These are phyloP conservation scores for Pleurotus giganteus DNA, from an alignment of 768 basidiomycete genomes.

Conservation along the genomic window DNA sequence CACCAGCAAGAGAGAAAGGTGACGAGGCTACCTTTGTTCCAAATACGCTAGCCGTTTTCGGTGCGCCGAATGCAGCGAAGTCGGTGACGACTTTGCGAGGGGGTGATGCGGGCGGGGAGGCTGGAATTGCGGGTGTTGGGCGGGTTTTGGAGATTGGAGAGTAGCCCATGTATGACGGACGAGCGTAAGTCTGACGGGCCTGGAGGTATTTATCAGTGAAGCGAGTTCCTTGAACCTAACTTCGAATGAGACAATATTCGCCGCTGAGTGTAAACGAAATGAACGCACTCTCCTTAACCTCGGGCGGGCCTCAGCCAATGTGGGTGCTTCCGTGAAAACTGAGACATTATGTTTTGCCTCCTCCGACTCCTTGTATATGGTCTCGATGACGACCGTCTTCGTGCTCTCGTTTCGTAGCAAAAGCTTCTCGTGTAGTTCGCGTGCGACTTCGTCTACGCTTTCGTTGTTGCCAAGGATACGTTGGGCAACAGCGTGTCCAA, in stretches of 20 bases:
- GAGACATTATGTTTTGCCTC: conserved; percentile 89
- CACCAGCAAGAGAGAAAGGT: conserved; percentile 75
- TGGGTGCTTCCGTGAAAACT: conserved; percentile 74
- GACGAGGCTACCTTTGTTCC: conserved; percentile 80
- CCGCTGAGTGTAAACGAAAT: background rate
- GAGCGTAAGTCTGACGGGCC: conserved; percentile 57
- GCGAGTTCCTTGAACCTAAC: conserved; percentile 87
- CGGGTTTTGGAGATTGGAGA: conserved; percentile 22
- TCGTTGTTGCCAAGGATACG: conserved; percentile 91
- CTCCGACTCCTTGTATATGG: conserved; percentile 90
- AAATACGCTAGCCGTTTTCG: conserved; percentile 74
- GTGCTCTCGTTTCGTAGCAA: conserved; percentile 93
- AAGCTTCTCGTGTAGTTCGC: conserved; percentile 89
- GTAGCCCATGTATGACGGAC: conserved; percentile 51
- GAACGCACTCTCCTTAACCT: conserved; percentile 71
- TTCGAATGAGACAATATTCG: background rate
- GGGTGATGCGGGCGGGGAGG: conserved; percentile 60
- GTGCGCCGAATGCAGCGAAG: conserved; percentile 83
- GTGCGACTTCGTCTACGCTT: conserved; percentile 95
- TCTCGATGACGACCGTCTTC: conserved; percentile 94
- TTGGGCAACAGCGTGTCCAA: conserved; percentile 90
- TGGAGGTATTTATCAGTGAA: conserved; percentile 96
- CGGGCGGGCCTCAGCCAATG: conserved; percentile 71
- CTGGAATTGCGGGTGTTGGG: conserved; percentile 23
- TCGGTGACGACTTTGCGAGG: conserved; percentile 87